Evolutionary conservation across 2,329 filamentous ascomycete species (phyloP).

Genomic region (Trichoderma afroharzianum): DNA sequence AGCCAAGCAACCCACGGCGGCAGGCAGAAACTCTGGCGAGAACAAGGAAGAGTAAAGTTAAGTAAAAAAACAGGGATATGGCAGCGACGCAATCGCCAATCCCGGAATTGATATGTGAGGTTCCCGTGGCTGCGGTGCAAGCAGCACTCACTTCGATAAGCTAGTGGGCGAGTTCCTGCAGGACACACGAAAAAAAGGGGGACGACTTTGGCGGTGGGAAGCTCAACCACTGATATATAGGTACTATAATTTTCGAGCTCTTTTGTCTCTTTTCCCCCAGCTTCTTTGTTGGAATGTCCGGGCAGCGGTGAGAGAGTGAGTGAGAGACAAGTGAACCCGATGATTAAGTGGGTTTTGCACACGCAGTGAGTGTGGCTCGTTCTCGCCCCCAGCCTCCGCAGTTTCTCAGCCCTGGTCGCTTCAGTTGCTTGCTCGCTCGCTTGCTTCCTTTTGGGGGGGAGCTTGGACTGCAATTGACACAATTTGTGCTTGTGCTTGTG

Average conservation of each 20-base stretch:
- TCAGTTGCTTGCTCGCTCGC: not conserved
- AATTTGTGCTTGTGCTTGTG: not conserved
- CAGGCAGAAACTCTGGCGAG: not conserved
- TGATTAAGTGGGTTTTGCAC: not conserved
- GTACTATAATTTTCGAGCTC: not conserved
- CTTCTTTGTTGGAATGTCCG: not conserved
- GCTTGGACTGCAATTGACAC: constrained; percentile 1
- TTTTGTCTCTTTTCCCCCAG: not conserved
- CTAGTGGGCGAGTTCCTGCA: constrained; percentile 11
- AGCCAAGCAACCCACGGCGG: not conserved
- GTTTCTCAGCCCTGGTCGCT: not conserved
- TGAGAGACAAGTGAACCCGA: not conserved
- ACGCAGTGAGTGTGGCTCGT: not conserved
- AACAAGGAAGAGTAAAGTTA: not conserved
- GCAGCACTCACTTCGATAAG: not conserved
- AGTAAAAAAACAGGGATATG: not conserved
- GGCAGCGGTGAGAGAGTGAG: constrained; percentile 11
- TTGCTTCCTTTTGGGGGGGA: not conserved
- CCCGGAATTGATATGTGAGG: not conserved
- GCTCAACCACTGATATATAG: not conserved
- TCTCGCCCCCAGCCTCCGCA: not conserved
- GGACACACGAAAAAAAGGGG: not conserved
- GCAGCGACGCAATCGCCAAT: not conserved
- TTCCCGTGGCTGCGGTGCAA: not conserved
- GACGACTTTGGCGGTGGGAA: not conserved